phyloP scores from a whole-genome alignment of 768 basidiomycete genomes.

The Hypholoma sublateritium region DNA sequence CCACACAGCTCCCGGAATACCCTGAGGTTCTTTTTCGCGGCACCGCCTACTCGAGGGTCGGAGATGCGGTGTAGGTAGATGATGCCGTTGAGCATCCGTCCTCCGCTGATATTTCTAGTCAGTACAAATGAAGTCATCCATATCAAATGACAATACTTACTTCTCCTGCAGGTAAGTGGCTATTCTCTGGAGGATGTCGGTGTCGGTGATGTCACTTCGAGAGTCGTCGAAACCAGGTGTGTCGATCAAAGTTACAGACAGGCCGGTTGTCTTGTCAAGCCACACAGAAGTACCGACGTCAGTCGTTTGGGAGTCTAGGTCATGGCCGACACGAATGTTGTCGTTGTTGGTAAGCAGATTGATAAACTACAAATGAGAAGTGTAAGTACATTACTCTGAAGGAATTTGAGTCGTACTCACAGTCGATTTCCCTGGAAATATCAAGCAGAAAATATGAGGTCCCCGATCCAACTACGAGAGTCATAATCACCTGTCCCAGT shows the following conservation, averaged over 20 bases:
- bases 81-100: slow-evolving; percentile 35
- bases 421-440: not conserved
- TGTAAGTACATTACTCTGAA: not conserved
- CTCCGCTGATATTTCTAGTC: slow-evolving; percentile 2
- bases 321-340: slow-evolving; percentile 32
- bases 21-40: slow-evolving; percentile 40
- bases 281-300: slow-evolving; percentile 19
- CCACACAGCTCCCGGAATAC: slow-evolving; percentile 50
- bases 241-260: slow-evolving; percentile 34
- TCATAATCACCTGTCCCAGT: not conserved
- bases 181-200: slow-evolving; percentile 36
- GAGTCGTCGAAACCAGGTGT: slow-evolving; percentile 49
- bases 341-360: slow-evolving; percentile 37
- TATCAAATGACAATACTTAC: slow-evolving; percentile 17
- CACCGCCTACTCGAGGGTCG: slow-evolving; percentile 38
- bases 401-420: not conserved
- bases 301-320: slow-evolving; percentile 39
- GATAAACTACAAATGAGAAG: slow-evolving; percentile 32
- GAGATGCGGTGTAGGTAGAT: slow-evolving; percentile 44
- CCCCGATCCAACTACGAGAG: not conserved
- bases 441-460: not conserved
- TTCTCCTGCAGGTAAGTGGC: slow-evolving; percentile 15
- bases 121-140: not conserved
- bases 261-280: not conserved
- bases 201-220: slow-evolving; percentile 21